phyloP scores from a whole-genome alignment of 2,329 filamentous ascomycete species.

The Exserohilum rostratum region DNA sequence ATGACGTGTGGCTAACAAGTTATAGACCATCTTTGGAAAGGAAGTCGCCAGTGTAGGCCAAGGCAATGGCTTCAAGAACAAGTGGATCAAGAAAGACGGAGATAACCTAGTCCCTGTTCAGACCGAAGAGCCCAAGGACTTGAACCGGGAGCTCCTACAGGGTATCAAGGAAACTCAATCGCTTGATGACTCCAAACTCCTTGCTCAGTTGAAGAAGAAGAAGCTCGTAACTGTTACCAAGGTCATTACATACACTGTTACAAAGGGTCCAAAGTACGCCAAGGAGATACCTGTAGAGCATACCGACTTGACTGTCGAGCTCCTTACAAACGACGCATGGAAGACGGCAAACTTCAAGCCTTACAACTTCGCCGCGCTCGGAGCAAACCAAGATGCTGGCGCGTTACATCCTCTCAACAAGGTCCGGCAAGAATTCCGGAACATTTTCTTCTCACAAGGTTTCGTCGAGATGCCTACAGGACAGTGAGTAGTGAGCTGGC shows the following conservation, averaged over 20 bases:
- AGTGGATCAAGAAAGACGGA: constrained; percentile 69
- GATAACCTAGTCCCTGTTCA: constrained; percentile 61
- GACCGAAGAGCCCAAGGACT: constrained; percentile 77
- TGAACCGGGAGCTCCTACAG: constrained; percentile 76
- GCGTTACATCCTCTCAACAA: constrained; percentile 74
- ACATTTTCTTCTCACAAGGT: constrained; percentile 99
- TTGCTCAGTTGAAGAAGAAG: constrained; percentile 86
- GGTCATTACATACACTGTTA: constrained; percentile 80
- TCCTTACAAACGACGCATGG: constrained; percentile 88
- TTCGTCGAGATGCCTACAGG: constrained; percentile 98
- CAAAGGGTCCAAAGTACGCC: constrained; percentile 87
- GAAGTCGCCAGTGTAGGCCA: constrained; percentile 85
- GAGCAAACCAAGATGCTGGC: constrained; percentile 64
- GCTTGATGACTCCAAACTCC: constrained; percentile 73
- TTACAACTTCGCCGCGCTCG: constrained; percentile 77
- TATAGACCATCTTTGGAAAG: constrained; percentile 67
- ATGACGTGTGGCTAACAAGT: constrained; percentile 42
- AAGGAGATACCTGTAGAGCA: constrained; percentile 89
- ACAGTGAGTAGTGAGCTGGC: constrained; percentile 54
- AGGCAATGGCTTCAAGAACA: constrained; percentile 86
- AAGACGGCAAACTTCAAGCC: constrained; percentile 88
- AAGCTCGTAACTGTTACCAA: constrained; percentile 87
- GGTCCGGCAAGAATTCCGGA: constrained; percentile 91
- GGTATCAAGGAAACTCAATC: constrained; percentile 73
- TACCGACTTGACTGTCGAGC: constrained; percentile 92